phyloP scores from a whole-genome alignment of 1,284 basidiomycete genomes.

The Melampsora americana region DNA sequence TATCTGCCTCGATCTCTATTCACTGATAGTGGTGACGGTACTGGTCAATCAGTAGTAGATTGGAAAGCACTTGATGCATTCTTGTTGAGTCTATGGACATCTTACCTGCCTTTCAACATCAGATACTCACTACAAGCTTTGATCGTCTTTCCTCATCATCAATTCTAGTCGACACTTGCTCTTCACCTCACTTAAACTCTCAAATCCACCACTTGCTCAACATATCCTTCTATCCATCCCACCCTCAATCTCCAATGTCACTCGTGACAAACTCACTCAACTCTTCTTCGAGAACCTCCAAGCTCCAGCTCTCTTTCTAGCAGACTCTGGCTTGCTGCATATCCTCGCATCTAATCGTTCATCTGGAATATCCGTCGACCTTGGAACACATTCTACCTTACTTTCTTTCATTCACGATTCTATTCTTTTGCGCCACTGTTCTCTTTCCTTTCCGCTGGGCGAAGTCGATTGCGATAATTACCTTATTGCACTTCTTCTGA shows the following conservation, averaged over 20 bases:
- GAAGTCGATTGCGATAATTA: conserved; percentile 42
- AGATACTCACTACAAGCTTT: neutral
- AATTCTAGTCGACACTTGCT: conserved; percentile 31
- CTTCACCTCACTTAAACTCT: conserved; percentile 24
- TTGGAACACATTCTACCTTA: conserved; percentile 27
- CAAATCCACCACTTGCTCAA: conserved; percentile 29
- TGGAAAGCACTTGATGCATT: conserved; percentile 39
- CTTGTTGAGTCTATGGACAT: conserved; percentile 7
- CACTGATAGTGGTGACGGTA: conserved; percentile 45
- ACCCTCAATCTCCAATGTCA: conserved; percentile 19
- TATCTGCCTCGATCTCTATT: conserved; percentile 42
- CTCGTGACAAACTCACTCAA: conserved; percentile 29
- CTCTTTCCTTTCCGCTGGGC: conserved; percentile 34
- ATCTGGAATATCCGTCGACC: conserved; percentile 23
- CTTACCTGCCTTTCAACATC: neutral
- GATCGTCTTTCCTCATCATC: neutral
- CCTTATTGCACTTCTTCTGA: conserved; percentile 27
- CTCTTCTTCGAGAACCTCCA: conserved; percentile 37
- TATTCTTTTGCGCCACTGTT: conserved; percentile 17
- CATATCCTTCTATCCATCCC: conserved; percentile 39
- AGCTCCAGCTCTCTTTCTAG: conserved; percentile 32
- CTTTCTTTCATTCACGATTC: conserved; percentile 38
- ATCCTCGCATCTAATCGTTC: conserved; percentile 26
- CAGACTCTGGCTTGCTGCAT: conserved; percentile 25
- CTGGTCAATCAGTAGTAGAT: conserved; percentile 27